phyloP scores from a whole-genome alignment of 2,329 filamentous ascomycete genomes.

The Zarea fungicola region DNA sequence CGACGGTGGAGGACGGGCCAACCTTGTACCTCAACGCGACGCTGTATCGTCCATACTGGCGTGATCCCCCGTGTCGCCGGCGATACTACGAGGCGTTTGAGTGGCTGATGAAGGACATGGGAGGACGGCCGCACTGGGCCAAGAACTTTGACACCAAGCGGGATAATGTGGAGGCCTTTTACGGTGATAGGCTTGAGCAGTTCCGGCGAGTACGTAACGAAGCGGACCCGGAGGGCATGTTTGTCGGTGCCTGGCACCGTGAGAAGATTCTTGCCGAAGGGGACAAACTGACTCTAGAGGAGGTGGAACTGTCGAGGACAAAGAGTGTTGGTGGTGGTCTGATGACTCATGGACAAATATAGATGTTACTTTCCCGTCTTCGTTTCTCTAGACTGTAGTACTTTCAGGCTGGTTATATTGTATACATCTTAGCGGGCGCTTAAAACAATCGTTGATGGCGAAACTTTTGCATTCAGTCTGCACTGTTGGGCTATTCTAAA shows the following conservation, averaged over 20 bases:
- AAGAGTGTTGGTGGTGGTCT: neutral
- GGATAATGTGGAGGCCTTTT: constrained; percentile 60
- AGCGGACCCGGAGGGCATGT: constrained; percentile 78
- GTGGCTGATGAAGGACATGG: constrained; percentile 81
- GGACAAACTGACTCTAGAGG: constrained; percentile 30
- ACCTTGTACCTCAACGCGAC: constrained; percentile 88
- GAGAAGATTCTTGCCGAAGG: constrained; percentile 51
- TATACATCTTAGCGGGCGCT: neutral
- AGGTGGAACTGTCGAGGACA: constrained; percentile 27
- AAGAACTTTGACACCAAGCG: constrained; percentile 74
- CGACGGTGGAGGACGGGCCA: constrained; percentile 60
- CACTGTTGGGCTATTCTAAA: too few species aligned
- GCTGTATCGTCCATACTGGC: constrained; percentile 75
- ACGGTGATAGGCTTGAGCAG: constrained; percentile 59
- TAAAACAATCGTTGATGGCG: neutral
- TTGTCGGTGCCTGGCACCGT: constrained; percentile 85
- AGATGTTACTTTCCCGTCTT: too few species aligned
- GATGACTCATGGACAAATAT: constrained; percentile 11
- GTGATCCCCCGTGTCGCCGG: constrained; percentile 68
- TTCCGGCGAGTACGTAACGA: constrained; percentile 66
- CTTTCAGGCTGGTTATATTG: neutral
- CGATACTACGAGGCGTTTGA: constrained; percentile 89
- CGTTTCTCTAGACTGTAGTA: neutral
- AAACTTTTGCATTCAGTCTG: too few species aligned
- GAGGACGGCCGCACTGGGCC: constrained; percentile 82